Percentiles rank a stretch among this genome's conserved stretches.
These are phyloP conservation scores for Cystofilobasidium macerans DNA, from an alignment of 768 basidiomycete genomes.

Conservation along the genomic window DNA sequence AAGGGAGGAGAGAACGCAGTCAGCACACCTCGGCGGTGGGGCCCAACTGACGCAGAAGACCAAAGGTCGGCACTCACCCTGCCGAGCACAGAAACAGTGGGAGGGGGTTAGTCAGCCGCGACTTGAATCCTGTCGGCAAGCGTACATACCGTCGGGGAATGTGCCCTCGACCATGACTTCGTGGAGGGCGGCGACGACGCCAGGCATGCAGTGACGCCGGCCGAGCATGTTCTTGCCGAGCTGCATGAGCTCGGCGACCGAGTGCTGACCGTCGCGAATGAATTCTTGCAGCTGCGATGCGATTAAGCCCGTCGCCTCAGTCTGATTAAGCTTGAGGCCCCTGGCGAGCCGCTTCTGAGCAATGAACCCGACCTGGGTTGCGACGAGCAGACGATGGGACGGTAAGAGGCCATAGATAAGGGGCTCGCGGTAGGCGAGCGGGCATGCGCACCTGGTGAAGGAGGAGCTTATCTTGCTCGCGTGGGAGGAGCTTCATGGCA, in stretches of 20 bases:
- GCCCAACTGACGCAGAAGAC: too few species aligned
- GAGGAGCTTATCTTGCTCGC: conserved; percentile 63
- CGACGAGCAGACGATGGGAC: not conserved
- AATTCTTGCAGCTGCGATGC: conserved; percentile 71
- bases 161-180: conserved; percentile 93
- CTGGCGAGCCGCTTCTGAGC: conserved; percentile 91
- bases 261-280: conserved; percentile 78
- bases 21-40: too few species aligned
- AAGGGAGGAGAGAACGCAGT: not conserved
- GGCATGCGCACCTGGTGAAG: conserved; percentile 49
- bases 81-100: not conserved
- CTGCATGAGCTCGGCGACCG: conserved; percentile 77
- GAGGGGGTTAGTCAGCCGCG: too few species aligned
- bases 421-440: not conserved
- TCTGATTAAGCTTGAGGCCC: conserved; percentile 73
- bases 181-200: conserved; percentile 61
- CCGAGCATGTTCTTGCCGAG: conserved; percentile 81
- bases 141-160: conserved; percentile 63
- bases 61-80: conserved; percentile 10
- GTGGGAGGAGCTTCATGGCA: conserved; percentile 62
- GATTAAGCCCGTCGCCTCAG: conserved; percentile 81
- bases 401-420: not conserved
- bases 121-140: not conserved
- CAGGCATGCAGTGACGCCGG: conserved; percentile 73
- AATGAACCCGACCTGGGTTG: conserved; percentile 51